Evolutionary conservation across 495 filamentous ascomycete genomes (phyloP), one percentile per base, ranked within the genome.

Genomic region (Trichocladium uniseriatum): DNA sequence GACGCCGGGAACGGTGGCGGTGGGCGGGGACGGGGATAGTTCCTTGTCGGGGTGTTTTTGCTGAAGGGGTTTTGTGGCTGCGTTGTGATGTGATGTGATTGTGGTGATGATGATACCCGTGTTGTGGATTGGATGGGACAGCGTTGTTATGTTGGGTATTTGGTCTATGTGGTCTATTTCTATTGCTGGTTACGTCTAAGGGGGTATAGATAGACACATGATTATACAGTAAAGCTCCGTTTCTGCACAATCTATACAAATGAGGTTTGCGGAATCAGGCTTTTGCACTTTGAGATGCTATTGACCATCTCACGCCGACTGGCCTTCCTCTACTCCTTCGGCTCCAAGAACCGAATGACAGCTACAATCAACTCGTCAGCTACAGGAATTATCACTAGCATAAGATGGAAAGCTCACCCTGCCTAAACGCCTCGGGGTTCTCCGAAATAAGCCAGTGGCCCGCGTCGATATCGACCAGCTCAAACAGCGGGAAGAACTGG

Each of bases 401-500:
- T 6, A 22, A 2, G 34, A n/a, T n/a, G n/a, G 28, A 38, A 8
- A 4, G 64, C 79, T 65, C 65, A 94, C 88, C 84, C 73, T 79
- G 70, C 59, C 84, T 75, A 60, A 98, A 98, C 3, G 71, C 83
- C 62, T 92, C 84, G 0, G 92, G 92, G 49, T 89, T 86, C 72
- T 97, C 91, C 9, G 86, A 87, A 55, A 94, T 91, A 0, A 98
- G 71, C 92, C 92, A 97, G 61, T 98, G 92, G 0, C 92, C 92
- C 5, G 83, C 78, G 16, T 95, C 86, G 29, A 96, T 77, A 69
- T 95, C 90, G 13, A 74, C 79, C 28, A 96, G 60, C 57, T 78
- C 65, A 49, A 95, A 92, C 35, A 75, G 70, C 22, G 92, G 92
- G 63, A 96, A 98, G 66, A 97, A 96, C 51, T 75, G 74, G 18